These are phyloP conservation scores for Talaromyces liani DNA, from an alignment of 495 filamentous ascomycete species.

Conservation along the genomic window DNA sequence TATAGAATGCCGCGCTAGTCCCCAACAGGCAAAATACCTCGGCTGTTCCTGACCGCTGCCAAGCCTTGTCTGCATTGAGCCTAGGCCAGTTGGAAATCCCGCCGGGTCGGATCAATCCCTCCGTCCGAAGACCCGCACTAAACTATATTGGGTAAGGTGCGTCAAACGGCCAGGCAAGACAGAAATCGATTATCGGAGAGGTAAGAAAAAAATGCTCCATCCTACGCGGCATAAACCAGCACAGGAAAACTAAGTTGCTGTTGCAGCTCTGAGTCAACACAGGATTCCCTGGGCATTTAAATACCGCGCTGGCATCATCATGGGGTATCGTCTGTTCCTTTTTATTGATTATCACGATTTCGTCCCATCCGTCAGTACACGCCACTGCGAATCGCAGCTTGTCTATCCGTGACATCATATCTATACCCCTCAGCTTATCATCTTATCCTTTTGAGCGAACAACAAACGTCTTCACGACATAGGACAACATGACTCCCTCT, in stretches of 20 bases:
- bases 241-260: slow-evolving; percentile 15
- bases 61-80: not conserved
- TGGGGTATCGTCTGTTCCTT: not conserved
- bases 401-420: slow-evolving; percentile 1
- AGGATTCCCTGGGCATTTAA: not conserved
- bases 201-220: slow-evolving; percentile 21
- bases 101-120: not conserved
- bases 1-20: not conserved
- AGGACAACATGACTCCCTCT: not conserved
- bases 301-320: not conserved
- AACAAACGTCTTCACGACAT: not conserved
- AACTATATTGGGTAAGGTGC: not conserved
- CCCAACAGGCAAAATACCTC: not conserved
- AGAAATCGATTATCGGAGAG: not conserved
- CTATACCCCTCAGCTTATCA: not conserved
- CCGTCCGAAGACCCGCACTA: not conserved
- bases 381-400: not conserved
- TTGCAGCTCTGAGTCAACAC: not conserved
- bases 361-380: not conserved
- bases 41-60: not conserved
- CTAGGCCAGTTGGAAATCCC: not conserved
- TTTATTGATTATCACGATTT: not conserved
- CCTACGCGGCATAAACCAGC: slow-evolving; percentile 40
- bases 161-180: not conserved
- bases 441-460: not conserved